Evolutionary conservation across 805 yeast species (phyloP).

Genomic region (Candida boidinii): DNA sequence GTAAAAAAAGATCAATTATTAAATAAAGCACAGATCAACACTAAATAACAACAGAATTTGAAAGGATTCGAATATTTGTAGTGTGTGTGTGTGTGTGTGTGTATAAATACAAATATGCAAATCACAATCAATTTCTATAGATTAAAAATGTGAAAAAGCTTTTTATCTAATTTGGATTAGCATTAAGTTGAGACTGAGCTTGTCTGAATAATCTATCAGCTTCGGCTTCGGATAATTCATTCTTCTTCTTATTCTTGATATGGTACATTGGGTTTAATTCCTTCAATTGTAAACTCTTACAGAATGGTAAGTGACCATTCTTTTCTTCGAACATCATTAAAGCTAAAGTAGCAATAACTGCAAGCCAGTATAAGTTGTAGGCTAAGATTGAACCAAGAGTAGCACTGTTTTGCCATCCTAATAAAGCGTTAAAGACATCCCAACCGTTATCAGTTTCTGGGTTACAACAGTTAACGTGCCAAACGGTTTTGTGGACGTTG

Average conservation of each 20-base stretch:
- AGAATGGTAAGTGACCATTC: constrained; percentile 71
- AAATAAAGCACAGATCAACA: too few relatives aligned
- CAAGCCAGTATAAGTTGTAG: constrained; percentile 85
- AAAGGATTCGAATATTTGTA: too few relatives aligned
- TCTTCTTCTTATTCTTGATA: constrained; percentile 59
- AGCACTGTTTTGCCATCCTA: constrained; percentile 98
- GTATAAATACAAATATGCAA: too few relatives aligned
- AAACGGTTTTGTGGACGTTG: constrained; percentile 67
- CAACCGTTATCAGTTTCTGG: constrained; percentile 90
- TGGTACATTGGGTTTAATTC: constrained; percentile 66
- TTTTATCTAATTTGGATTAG: too few relatives aligned
- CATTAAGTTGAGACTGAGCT: too few relatives aligned
- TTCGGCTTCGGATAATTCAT: constrained; percentile 45
- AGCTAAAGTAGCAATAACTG: constrained; percentile 42
- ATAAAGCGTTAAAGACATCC: constrained; percentile 90
- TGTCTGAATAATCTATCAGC: constrained; percentile 41
- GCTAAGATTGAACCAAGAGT: constrained; percentile 86
- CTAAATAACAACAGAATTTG: too few relatives aligned
- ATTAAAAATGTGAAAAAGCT: too few relatives aligned
- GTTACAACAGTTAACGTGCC: constrained; percentile 98
- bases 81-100: too few relatives aligned
- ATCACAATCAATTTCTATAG: too few relatives aligned
- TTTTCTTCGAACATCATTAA: constrained; percentile 80
- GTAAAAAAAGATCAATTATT: too few relatives aligned
- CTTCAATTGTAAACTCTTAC: constrained; percentile 36